Evolutionary conservation across 1,139 yeast genomes (phyloP), one percentile per base, ranked within the genome.

Genomic region (Taiozyma sp.): DNA sequence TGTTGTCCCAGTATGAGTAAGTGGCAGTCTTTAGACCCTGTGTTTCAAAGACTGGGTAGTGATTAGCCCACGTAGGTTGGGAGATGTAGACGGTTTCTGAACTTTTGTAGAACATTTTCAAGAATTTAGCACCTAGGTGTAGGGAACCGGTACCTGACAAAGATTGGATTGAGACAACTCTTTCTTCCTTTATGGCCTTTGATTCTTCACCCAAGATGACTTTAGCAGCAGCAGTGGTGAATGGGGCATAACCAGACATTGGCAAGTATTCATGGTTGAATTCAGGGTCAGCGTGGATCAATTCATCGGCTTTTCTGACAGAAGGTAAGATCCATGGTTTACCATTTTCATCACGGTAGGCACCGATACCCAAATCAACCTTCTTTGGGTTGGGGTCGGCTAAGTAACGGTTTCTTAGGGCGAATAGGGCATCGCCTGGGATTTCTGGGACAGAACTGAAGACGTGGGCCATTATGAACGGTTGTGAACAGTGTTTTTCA

Each of bases 21-120:
- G 75, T 70, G 46, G 75, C 82, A 46, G 84, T 82, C 56, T 76
- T 70, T 52, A 86, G 75, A 4, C 92, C 96, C 54, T 80, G 76
- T 54, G 80, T 74, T 60, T 78, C 75, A 68, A 89, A 93, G 60
- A 93, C 87, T 67, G 85, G 88, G 68, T 79, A 76, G 72, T 93
- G 99, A 75, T 92, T 93, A 51, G 93, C 96, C 99, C 99, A 93
- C 27, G 99, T 92, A 55, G 99, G 99, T 58, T 81, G 76, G 10
- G 97, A 87, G 52, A 92, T 71, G 70, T 90, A 92, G 46, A 93
- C 75, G 30, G 78, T 73, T 41, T 79, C 58, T 16, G 65, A 64
- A 56, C 70, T 70, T 45, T 64, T 65, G 42, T 70, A 69, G 43
- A 82, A 79, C 45, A 76, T 72, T 57, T 78, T 76, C 49, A 92